Evolutionary conservation across 2,329 filamentous ascomycete genomes (phyloP), one percentile per base, ranked within the genome.

Genomic region (Kalaharituber pfeilii): DNA sequence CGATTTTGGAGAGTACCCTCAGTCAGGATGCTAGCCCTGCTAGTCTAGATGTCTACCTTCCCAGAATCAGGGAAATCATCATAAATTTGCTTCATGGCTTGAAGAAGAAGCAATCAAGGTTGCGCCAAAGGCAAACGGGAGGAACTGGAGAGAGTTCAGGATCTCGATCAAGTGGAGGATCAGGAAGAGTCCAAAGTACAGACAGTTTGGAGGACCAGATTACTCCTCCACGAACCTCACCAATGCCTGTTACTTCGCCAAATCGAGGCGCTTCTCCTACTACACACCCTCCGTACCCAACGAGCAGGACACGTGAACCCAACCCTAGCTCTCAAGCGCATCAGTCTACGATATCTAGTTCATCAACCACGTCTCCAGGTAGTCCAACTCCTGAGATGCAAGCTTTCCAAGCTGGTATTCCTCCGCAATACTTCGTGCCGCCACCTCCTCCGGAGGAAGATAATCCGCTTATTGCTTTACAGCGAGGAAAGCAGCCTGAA

Each of bases 41-140:
- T 66, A 95, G 88, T 68, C 75, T 98, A 57, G 91, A 98, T 67
- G 84, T 84, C 67, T 98, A 94, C 67, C 73, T 98, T 28, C 91
- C 91, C 0, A 80, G 84, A 56, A 98, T 98, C 67, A 81, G 91
- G 63, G 91, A 98, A 68, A 98, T 98, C 65, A 98, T 98, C 66
- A 96, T 98, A 69, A 95, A 94, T 66, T 74, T 98, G 27, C 76
- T 98, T 7, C 91, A 98, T 67, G 91, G 91, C 2, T 71, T 98
- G 59, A 98, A 98, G 72, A 82, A 89, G 69, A 98, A 98, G 68
- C 91, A 98, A 67, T 88, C 94, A 65, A 86, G 87, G 64, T 70
- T 98, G 64, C 55, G 57, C 9, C 58, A 60, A 45, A 59, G 61
- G 44, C 57, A 61, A 53, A 52, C 59, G 45, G 54, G 57, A 57